Evolutionary conservation across 352 stramenopile genomes (phyloP).

Genomic region (Pythium phragmiticola): DNA sequence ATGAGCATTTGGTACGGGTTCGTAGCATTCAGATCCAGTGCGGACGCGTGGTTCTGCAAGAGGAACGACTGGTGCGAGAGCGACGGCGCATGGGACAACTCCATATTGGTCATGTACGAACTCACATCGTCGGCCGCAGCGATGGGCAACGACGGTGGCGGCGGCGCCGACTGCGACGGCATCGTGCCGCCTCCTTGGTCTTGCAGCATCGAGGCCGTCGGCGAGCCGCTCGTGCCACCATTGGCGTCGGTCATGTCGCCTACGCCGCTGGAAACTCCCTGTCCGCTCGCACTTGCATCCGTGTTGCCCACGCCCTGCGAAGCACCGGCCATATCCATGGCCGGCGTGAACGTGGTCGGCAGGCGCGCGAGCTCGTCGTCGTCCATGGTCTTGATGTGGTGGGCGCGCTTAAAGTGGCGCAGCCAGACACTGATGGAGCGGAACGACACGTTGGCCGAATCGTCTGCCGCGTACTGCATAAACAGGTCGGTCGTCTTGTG

Average conservation of each 20-base stretch:
- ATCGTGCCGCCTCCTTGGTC: background rate
- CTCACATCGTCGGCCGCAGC: slow-evolving; percentile 32
- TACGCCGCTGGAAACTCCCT: background rate
- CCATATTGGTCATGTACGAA: slow-evolving; percentile 36
- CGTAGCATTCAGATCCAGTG: slow-evolving; percentile 8
- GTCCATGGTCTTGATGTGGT: slow-evolving; percentile 53
- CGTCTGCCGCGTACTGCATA: slow-evolving; percentile 55
- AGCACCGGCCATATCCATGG: slow-evolving; percentile 49
- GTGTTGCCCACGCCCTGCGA: slow-evolving; percentile 2
- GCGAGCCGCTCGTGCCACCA: slow-evolving; percentile 5
- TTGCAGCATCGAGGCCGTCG: slow-evolving; percentile 7
- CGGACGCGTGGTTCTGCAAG: slow-evolving; percentile 19
- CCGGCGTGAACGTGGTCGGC: slow-evolving; percentile 51
- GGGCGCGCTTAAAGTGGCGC: slow-evolving; percentile 64
- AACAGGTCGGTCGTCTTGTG: slow-evolving; percentile 67
- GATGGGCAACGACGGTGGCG: background rate
- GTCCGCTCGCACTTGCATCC: background rate
- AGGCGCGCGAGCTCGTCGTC: slow-evolving; percentile 53
- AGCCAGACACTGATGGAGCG: slow-evolving; percentile 59
- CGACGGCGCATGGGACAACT: slow-evolving; percentile 5
- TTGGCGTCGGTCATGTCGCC: background rate
- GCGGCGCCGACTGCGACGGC: background rate
- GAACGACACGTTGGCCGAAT: slow-evolving; percentile 34
- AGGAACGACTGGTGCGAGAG: slow-evolving; percentile 14
- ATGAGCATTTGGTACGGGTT: slow-evolving; percentile 34